Base-by-base conservation (phyloP, 163 green algal genomes). In the Prototheca wickerhamii region DNA sequence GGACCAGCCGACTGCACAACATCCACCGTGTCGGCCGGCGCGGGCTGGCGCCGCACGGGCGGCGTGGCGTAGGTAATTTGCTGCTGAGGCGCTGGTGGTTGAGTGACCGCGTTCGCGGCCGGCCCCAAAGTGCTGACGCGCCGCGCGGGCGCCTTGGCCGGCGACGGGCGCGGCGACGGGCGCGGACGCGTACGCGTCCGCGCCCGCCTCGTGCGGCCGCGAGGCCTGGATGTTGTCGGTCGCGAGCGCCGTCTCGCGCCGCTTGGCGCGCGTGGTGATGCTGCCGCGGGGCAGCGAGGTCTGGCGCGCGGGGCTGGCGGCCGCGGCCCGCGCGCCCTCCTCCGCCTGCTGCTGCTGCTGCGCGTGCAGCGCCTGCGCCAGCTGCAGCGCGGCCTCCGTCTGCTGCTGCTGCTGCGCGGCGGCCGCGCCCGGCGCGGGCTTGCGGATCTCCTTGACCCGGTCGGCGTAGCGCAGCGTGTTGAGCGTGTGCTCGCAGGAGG, bases 391-490 rank as follows among this genome's bases (percentile, higher is more conserved):
- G 42, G 18, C 42, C 42, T n/a, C 15, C 18, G 18, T 51, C 42
- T 18, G 42, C 42, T 18, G 42, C 42, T 18, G 15, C n/a, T n/a
- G n/a, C n/a, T n/a, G n/a, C n/a, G n/a, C 42, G 15, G 42, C 42
- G 42, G 42, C 42, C 42, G 42, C 15, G 15, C 15, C 15, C 42
- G n/a, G n/a, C n/a, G 21, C 12, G 15, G 67, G 60, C 54, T 73
- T 73, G 42, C 67, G 67, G 58, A 73, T 73, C 54, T 73, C 87
- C 70, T 94, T 95, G 31, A 95, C 94, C 5, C 92, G 78, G 74
- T 98, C 91, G 8, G 93, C 91, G 70, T 99, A 99, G 29, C 93
- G 78, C 65, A 99, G 83, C 23, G 93, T 99, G 76, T 99, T 99
- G 56, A 99, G 85, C 6, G 92, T 97, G 82, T 99, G 90, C 81